Evolutionary conservation across 495 filamentous ascomycete genomes (phyloP), one percentile per base, ranked within the genome.

Genomic region (Penicillium maclennaniae): DNA sequence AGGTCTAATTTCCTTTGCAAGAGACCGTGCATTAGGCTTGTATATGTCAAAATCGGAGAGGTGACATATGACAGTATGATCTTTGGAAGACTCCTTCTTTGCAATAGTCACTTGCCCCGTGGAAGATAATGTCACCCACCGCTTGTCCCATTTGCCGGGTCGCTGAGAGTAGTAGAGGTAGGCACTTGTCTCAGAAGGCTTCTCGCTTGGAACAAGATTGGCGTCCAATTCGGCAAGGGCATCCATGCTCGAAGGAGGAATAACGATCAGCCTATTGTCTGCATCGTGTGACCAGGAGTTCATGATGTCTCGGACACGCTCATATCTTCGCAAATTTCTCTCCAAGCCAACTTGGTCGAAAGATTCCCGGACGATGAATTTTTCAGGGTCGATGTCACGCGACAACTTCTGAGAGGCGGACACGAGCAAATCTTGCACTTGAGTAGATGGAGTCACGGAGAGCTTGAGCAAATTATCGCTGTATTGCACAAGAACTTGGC

Each of bases 1-100:
- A 1, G 87, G 85, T 56, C 82, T 87, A 50, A 92, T 70, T 15
- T 67, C 76, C 50, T 84, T 80, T 37, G 81, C 80, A 47, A 82
- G 70, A 34, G 87, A 81, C 14, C 80, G 78, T 37, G 83, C 76
- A 4, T 80, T 86, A 9, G 89, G 86, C 7, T 77, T 81, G 68
- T 96, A 96, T 38, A 96, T 87, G 59, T 98, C 93, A 60, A 92
- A 98, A 66, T 97, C 93, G 9, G 91, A 89, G 14, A 98, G 68
- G 67, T 95, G 89, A 63, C 95, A 97, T 27, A 93, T 74, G 54
- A 82, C 87, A 0, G 75, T 67, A 9, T 71, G 63, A 45, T 95
- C 87, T 39, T 80, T 76, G 4, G 58, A 56, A 9, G 61, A 56
- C 48, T 73, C 66, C 56, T 88, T 91, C 66, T 93, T 96, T 31